Evolutionary conservation across 495 filamentous ascomycete genomes (phyloP), one percentile per base, ranked within the genome.

Genomic region (Tuber borchii): DNA sequence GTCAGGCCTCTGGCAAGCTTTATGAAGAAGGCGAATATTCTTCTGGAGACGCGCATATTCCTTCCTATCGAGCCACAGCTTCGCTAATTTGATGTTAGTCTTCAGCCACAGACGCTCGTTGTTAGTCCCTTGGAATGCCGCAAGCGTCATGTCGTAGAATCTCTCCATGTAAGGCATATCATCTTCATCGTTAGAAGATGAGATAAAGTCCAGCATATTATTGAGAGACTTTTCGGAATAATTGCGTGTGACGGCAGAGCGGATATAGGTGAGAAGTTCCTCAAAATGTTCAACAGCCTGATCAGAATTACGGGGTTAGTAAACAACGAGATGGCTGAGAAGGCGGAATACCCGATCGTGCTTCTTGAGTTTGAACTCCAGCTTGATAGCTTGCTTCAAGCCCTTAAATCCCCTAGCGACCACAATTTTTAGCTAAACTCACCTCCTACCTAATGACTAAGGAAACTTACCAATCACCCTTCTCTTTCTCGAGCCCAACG

Each of bases 161-260:
- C 93, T 87, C 84, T 97, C 95, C 90, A 98, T 97, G 85, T 91
- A 97, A 76, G 91, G 86, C 81, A 91, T 91, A 1, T 93, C 93
- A 71, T 87, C 88, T 20, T 91, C 88, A 79, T 93, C 90, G 81
- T 93, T 95, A 40, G 93, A 92, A 16, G 83, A 82, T 0, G 83
- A 83, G 82, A 99, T 96, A 84, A 91, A 97, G 85, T 98, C 97
- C 43, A 99, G 93, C 91, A 99, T 97, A 83, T 97, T 99, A 86
- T 97, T 97, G 84, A 99, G 97, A 16, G 95, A 97, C 84, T 98
- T 99, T 84, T 99, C 95, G 14, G 96, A 97, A 84, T 98, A 97
- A 84, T 98, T 99, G 73, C 95, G 91, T 39, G 96, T 98, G 71
- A 98, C 95, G 37, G 95, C 94, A 40, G 93, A 95, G 83, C 94